These are phyloP conservation scores for Acacia crassicarpa DNA, from an alignment of 306 rosid species.

Conservation along the genomic window DNA sequence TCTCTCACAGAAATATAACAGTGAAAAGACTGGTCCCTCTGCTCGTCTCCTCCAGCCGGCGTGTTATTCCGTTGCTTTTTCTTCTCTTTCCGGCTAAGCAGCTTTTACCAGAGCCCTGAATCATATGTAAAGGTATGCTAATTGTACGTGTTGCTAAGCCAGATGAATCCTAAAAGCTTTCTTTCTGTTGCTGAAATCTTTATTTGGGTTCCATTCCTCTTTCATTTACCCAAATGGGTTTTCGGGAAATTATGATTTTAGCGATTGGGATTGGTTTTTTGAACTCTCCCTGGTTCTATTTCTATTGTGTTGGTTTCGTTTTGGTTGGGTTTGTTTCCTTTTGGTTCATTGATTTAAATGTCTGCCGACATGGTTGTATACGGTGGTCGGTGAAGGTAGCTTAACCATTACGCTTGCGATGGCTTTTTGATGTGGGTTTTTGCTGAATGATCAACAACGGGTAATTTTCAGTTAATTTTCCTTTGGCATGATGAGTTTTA, in stretches of 20 bases:
- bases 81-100: conserved; percentile 45
- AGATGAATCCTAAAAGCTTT: background rate
- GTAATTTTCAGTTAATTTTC: conserved; percentile 29
- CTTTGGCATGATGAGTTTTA: conserved; percentile 5
- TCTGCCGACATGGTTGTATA: background rate
- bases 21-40: conserved; percentile 27
- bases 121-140: conserved; percentile 30
- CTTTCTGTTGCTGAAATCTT: background rate
- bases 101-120: conserved; percentile 5
- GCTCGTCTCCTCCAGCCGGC: conserved; percentile 4
- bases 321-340: conserved; percentile 16
- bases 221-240: conserved; percentile 27
- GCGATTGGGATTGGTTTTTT: conserved; percentile 32
- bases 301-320: conserved; percentile 24
- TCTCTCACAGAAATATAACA: background rate
- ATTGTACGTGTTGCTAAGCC: conserved; percentile 13
- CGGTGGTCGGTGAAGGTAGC: conserved; percentile 9
- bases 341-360: background rate
- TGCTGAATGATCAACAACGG: conserved; percentile 20
- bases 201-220: conserved; percentile 37
- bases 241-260: conserved; percentile 38
- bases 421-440: conserved; percentile 13
- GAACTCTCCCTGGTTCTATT: conserved; percentile 27
- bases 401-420: conserved; percentile 23
- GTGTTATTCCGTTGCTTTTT: conserved; percentile 27